phyloP scores from a whole-genome alignment of 768 basidiomycete species.

The Suillus bovinus region DNA sequence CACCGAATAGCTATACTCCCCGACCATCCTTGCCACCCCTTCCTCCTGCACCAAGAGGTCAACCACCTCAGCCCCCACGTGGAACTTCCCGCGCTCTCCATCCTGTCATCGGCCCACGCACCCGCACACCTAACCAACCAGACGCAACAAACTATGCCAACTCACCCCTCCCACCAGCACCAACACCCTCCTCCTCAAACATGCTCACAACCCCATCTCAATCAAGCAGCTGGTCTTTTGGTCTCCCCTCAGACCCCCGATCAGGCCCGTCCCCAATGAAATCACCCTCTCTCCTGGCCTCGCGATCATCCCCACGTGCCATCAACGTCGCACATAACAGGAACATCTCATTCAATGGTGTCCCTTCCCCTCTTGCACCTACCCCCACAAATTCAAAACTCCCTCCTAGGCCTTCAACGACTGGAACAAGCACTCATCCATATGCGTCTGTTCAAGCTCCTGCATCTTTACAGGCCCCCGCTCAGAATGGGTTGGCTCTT shows the following conservation, averaged over 20 bases:
- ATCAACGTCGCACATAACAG: conserved; percentile 51
- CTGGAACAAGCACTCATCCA: conserved; percentile 50
- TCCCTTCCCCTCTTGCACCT: conserved; percentile 39
- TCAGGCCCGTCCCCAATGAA: conserved; percentile 47
- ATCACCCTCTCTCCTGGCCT: conserved; percentile 27
- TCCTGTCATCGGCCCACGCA: conserved; percentile 34
- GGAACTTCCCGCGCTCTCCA: conserved; percentile 32
- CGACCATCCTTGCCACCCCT: conserved; percentile 62
- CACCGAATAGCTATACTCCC: conserved; percentile 37
- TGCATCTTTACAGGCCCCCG: conserved; percentile 39
- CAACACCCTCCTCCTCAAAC: conserved; percentile 29
- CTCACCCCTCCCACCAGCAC: conserved; percentile 44
- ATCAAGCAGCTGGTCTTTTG: conserved; percentile 46
- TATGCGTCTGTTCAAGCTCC: conserved; percentile 57
- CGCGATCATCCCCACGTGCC: conserved; percentile 36
- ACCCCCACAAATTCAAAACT: conserved; percentile 42
- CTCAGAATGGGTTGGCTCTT: conserved; percentile 42
- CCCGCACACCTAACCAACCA: conserved; percentile 57
- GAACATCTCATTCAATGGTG: conserved; percentile 49
- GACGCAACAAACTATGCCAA: conserved; percentile 49
- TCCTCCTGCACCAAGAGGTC: conserved; percentile 67
- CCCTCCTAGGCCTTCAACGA: conserved; percentile 44
- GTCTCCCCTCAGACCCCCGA: conserved; percentile 63
- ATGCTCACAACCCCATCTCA: conserved; percentile 44
- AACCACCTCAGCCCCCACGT: conserved; percentile 47